Evolutionary conservation across 371 early-diverging fungal species (phyloP).

Genomic region (Entomophthora muscae): DNA sequence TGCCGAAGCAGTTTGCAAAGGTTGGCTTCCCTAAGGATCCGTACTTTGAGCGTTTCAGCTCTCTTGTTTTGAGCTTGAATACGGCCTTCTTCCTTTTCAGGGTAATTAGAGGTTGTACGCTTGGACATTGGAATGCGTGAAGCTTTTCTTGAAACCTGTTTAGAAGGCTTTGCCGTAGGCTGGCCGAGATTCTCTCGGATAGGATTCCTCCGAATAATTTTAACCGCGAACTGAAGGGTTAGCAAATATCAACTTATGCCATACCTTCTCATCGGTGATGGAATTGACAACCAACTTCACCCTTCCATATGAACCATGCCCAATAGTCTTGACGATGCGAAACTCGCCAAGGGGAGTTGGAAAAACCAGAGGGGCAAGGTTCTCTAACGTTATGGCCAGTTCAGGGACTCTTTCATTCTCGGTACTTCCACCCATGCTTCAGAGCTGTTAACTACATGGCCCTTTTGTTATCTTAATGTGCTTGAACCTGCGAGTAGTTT

Average conservation of each 20-base stretch:
- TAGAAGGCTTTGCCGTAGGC: neutral
- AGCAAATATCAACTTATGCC: neutral
- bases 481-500: too few relatives aligned
- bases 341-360: neutral
- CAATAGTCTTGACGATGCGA: conserved; percentile 3
- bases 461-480: too few relatives aligned
- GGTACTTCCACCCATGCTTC: neutral
- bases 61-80: neutral
- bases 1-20: neutral
- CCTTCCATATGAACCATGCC: conserved; percentile 7
- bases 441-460: too few relatives aligned
- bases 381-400: neutral
- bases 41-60: neutral
- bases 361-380: neutral
- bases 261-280: conserved; percentile 7
- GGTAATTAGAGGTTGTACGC: neutral
- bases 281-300: conserved; percentile 6
- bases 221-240: conserved; percentile 1
- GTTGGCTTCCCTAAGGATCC: conserved; percentile 7
- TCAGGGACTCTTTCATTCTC: neutral
- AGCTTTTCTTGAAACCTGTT: neutral
- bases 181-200: neutral
- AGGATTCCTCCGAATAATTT: neutral
- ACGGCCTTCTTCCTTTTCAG: neutral
- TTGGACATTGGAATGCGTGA: neutral